Base-by-base conservation (phyloP, 2,329 filamentous ascomycete genomes). In the Dactylellina haptotyla region DNA sequence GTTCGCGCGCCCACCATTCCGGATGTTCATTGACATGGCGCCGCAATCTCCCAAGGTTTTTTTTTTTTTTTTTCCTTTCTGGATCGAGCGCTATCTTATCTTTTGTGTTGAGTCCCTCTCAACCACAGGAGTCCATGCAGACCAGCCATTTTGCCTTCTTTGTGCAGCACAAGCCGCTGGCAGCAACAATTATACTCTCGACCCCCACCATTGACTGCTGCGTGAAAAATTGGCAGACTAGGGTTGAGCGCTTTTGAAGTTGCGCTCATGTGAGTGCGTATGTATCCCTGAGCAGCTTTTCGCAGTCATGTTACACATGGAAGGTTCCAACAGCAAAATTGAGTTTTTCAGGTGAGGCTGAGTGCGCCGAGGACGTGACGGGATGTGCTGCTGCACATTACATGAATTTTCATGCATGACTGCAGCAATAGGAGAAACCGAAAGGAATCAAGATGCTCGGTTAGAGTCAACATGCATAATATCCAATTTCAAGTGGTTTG, bases 301-400 rank as follows among this genome's bases (percentile, higher is more conserved):
- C 25, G 32, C 51, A 8, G 28, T 16, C 23, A 58, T 51, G 53
- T 66, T 43, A 51, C 63, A 67, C 62, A 66, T 66, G 34, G 14
- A 45, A 20, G 20, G 3, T 54, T 64, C 18, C 34, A 26, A 10
- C 16, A 2, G 30, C n/a, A n/a, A 18, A 56, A 20, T 20, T 37
- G 14, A n/a, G 41, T 46, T 59, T 41, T 59, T 67, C 63, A 67
- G 63, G 63, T 67, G 63, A 58, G 63, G 63, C 63, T 67, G 63
- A 67, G 37, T 32, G n/a, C n/a, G n/a, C n/a, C n/a, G n/a, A n/a
- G 25, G 16, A 25, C 16, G 14, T 14, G 18, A 56, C 32, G 30
- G 51, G 32, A 57, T 57, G 53, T 41, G 18, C 53, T 57, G 37
- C n/a, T 20, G 28, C 5, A 48, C 23, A 26, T 30, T 10, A 37